Conservation (phyloP, 352 stramenopile genomes). For the Globisporangium solare region DNA sequence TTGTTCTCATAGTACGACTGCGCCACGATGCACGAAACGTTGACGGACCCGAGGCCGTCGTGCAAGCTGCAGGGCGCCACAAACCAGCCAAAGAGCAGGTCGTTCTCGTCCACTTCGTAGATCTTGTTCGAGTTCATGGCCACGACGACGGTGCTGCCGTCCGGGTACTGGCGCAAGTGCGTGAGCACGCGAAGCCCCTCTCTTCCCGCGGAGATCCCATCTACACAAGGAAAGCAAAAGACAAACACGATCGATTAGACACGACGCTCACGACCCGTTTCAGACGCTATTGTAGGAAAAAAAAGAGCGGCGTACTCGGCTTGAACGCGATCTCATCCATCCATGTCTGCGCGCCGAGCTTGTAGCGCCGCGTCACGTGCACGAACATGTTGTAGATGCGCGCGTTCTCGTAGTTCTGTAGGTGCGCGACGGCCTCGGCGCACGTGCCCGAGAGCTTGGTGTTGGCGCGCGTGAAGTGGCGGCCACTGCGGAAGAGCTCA, state of each 20-base stretch:
- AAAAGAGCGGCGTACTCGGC: constrained; percentile 9
- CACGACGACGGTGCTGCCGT: constrained; percentile 52
- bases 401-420: constrained; percentile 47
- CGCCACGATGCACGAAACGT: constrained; percentile 51
- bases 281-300: no score
- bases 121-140: constrained; percentile 21
- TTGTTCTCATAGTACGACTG: constrained; percentile 29
- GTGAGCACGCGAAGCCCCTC: constrained; percentile 31
- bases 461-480: constrained; percentile 51
- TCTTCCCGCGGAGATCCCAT: constrained; percentile 8
- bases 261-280: no score
- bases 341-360: constrained; percentile 52
- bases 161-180: constrained; percentile 53
- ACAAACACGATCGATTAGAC: neutral
- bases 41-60: constrained; percentile 28
- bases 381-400: constrained; percentile 54
- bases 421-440: constrained; percentile 23
- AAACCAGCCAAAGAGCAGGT: constrained; percentile 61
- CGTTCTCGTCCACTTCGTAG: constrained; percentile 20
- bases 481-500: constrained; percentile 28
- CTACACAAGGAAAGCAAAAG: neutral
- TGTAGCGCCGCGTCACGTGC: constrained; percentile 29
- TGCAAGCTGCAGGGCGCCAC: constrained; percentile 34
- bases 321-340: constrained; percentile 42
- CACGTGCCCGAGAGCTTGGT: constrained; percentile 39